Evolutionary conservation across 495 filamentous ascomycete genomes (phyloP).

Genomic region (Chaetomidium leptoderma): DNA sequence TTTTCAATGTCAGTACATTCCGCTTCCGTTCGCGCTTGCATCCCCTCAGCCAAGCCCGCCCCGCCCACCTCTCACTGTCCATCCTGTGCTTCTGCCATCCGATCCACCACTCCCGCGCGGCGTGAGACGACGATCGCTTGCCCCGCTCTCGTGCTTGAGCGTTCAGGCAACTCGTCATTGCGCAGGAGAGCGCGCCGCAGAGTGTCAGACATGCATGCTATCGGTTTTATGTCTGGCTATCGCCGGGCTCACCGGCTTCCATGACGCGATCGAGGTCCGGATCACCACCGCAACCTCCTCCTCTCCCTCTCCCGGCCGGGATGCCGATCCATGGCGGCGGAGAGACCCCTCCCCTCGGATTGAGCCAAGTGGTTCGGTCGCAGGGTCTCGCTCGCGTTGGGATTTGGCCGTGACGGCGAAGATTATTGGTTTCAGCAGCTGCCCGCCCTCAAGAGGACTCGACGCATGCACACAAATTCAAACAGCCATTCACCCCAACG

Average conservation of each 20-base stretch:
- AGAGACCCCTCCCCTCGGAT: not conserved
- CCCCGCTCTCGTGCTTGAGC: not conserved
- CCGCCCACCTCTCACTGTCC: too few relatives aligned
- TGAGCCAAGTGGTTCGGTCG: constrained; percentile 2
- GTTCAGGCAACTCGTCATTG: constrained; percentile 8
- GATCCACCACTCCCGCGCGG: not conserved
- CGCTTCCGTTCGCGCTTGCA: not conserved
- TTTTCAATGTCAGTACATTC: not conserved
- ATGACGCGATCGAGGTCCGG: not conserved
- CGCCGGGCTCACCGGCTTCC: constrained; percentile 3
- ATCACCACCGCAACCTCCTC: not conserved
- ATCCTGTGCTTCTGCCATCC: not conserved
- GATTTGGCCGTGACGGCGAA: not conserved
- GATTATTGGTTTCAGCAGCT: constrained; percentile 23
- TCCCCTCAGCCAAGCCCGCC: constrained; percentile 3
- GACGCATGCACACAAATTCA: constrained; percentile 7
- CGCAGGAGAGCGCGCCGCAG: constrained; percentile 6
- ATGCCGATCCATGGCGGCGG: constrained; percentile 12
- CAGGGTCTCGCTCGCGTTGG: constrained; percentile 19
- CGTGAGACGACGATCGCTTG: not conserved
- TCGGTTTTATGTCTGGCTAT: constrained; percentile 3
- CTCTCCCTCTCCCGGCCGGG: not conserved
- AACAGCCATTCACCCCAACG: constrained; percentile 5
- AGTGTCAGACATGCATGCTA: constrained; percentile 16
- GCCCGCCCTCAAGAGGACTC: constrained; percentile 8